Percentiles rank a stretch among this genome's conserved stretches.
Conservation (phyloP, 441 rosid species). For the Sinapis alba region DNA sequence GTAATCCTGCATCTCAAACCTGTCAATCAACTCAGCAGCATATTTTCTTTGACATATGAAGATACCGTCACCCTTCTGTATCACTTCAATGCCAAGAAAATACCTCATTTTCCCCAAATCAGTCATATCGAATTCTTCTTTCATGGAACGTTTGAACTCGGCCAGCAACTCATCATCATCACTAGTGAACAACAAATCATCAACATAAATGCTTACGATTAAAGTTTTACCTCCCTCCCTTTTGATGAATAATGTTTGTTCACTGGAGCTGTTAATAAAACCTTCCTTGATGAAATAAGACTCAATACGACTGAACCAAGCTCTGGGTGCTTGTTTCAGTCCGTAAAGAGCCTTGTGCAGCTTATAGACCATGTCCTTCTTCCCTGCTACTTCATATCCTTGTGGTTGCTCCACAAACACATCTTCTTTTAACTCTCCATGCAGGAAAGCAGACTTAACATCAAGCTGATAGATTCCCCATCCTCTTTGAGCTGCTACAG, state of each 20-base stretch:
- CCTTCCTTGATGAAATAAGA: background rate
- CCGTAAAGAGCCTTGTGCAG: background rate
- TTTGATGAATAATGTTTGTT: no score
- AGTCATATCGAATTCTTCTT: background rate
- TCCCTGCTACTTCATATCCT: background rate
- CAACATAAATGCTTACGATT: background rate
- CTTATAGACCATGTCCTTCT: background rate
- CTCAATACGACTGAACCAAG: background rate
- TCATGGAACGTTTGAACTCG: background rate
- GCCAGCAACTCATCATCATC: background rate
- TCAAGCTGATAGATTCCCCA: background rate
- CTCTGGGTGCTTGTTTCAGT: background rate
- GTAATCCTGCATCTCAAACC: background rate
- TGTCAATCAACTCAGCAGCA: background rate
- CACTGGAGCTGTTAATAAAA: no score
- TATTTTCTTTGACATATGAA: background rate
- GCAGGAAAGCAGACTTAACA: background rate
- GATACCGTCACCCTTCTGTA: background rate
- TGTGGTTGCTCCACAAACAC: background rate
- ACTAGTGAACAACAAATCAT: background rate
- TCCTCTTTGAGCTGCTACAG: background rate
- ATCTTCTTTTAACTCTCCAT: background rate
- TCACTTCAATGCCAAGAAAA: background rate
- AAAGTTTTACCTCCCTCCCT: no score
- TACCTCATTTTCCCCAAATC: background rate